Conservation (phyloP, 2,329 filamentous ascomycete genomes). For the Knufia petricola region DNA sequence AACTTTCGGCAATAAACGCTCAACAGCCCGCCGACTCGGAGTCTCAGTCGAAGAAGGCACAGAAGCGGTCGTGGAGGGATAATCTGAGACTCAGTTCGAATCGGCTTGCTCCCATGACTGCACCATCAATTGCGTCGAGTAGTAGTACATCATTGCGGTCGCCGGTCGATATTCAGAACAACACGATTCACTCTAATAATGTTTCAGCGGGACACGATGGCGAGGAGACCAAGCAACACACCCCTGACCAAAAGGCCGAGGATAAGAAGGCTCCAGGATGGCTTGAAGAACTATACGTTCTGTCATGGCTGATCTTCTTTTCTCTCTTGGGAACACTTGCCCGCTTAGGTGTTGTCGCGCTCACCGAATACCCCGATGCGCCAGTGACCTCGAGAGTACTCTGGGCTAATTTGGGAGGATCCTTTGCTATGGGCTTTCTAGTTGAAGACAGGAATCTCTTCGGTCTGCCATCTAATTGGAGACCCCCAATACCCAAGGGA, state of each 20-base stretch:
- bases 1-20: slow-evolving; percentile 4
- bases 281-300: slow-evolving; percentile 31
- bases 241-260: background rate
- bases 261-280: background rate
- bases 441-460: slow-evolving; percentile 66
- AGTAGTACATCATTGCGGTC: background rate
- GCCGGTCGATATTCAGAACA: background rate
- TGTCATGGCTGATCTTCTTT: slow-evolving; percentile 72
- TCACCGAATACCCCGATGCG: slow-evolving; percentile 68
- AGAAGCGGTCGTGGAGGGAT: slow-evolving; percentile 4
- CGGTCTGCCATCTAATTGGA: slow-evolving; percentile 37
- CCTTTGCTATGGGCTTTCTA: slow-evolving; percentile 70
- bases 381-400: slow-evolving; percentile 62
- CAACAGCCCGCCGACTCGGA: background rate
- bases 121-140: background rate
- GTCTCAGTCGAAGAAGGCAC: background rate
- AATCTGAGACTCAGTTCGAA: background rate
- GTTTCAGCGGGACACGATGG: background rate
- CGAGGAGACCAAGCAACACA: background rate
- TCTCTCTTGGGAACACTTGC: slow-evolving; percentile 71
- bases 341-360: slow-evolving; percentile 62
- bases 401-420: slow-evolving; percentile 77
- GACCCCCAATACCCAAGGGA: slow-evolving; percentile 8
- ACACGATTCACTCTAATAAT: background rate
- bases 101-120: background rate